phyloP scores from a whole-genome alignment of 805 yeast species.

The Limtongozyma cylindracea region DNA sequence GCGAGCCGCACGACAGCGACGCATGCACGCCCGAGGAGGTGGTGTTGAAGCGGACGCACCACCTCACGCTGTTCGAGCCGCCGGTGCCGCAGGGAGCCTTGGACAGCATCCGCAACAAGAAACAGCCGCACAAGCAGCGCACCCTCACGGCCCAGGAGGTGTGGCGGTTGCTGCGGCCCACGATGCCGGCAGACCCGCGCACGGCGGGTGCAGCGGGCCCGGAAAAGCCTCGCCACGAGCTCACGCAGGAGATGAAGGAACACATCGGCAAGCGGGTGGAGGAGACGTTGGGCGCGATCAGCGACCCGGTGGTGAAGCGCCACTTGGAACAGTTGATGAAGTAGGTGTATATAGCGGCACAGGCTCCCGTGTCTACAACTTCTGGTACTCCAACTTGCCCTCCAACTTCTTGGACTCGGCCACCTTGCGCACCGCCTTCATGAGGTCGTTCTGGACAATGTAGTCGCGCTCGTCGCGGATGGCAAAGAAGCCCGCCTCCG shows the following conservation, averaged over 20 bases:
- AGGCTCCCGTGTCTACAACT: slow-evolving; percentile 29
- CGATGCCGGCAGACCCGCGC: slow-evolving; percentile 51
- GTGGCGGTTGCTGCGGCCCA: slow-evolving; percentile 36
- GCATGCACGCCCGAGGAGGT: slow-evolving; percentile 28
- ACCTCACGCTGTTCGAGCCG: slow-evolving; percentile 35
- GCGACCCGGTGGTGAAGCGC: slow-evolving; percentile 9
- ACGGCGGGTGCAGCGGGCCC: slow-evolving; percentile 18
- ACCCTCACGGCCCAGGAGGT: slow-evolving; percentile 33
- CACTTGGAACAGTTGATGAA: slow-evolving; percentile 13
- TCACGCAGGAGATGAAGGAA: slow-evolving; percentile 28
- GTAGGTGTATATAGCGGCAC: slow-evolving; percentile 28
- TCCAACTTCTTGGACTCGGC: slow-evolving; percentile 92
- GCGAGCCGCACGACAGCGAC: slow-evolving; percentile 24
- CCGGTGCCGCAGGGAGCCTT: slow-evolving; percentile 50
- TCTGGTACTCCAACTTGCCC: slow-evolving; percentile 88
- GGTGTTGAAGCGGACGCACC: slow-evolving; percentile 51
- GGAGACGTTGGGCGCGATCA: slow-evolving; percentile 10
- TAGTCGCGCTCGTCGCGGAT: slow-evolving; percentile 94
- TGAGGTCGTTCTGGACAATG: slow-evolving; percentile 75
- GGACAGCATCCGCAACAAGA: slow-evolving; percentile 49
- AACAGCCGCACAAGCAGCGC: slow-evolving; percentile 36
- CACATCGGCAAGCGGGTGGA: slow-evolving; percentile 25
- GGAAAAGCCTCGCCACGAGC: slow-evolving; percentile 9
- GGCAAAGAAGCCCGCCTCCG: slow-evolving; percentile 98
- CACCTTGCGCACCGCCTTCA: slow-evolving; percentile 96